Conservation (phyloP, 2,329 filamentous ascomycete genomes). For the Sphaerostilbella broomeana region DNA sequence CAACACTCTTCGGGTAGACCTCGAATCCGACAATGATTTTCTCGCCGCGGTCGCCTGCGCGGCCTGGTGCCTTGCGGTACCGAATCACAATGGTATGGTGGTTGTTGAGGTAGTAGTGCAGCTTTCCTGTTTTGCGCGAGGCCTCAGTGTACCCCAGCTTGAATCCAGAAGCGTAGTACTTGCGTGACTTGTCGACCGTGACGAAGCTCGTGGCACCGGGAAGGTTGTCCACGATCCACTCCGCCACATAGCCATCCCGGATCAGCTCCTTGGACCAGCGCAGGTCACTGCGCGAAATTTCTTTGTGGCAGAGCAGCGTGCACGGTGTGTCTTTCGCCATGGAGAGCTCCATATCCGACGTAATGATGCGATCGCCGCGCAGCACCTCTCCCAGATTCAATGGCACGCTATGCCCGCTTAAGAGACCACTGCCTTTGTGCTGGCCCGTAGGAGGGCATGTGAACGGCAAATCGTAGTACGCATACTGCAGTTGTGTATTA, state of each 20-base stretch:
- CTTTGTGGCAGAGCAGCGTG: conserved; percentile 62
- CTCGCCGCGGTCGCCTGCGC: conserved; percentile 60
- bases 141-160: conserved; percentile 75
- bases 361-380: conserved; percentile 76
- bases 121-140: conserved; percentile 50
- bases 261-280: conserved; percentile 66
- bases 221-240: conserved; percentile 91
- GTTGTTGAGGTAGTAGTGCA: conserved; percentile 74
- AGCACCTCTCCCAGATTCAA: conserved; percentile 84
- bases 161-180: conserved; percentile 87
- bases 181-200: conserved; percentile 73
- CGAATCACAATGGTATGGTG: conserved; percentile 81
- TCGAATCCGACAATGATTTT: conserved; percentile 86
- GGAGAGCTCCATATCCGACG: conserved; percentile 73
- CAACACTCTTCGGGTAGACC: conserved; percentile 81
- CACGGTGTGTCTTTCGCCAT: conserved; percentile 73
- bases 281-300: conserved; percentile 58
- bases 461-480: conserved; percentile 82
- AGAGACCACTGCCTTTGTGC: conserved; percentile 58
- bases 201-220: conserved; percentile 85
- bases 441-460: conserved; percentile 72
- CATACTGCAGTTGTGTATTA: conserved; percentile 83
- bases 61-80: conserved; percentile 64
- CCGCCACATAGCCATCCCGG: conserved; percentile 72
- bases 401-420: conserved; percentile 70